These are phyloP conservation scores for Artemisia argyi DNA, from an alignment of 129 eudicot species.

Conservation along the genomic window DNA sequence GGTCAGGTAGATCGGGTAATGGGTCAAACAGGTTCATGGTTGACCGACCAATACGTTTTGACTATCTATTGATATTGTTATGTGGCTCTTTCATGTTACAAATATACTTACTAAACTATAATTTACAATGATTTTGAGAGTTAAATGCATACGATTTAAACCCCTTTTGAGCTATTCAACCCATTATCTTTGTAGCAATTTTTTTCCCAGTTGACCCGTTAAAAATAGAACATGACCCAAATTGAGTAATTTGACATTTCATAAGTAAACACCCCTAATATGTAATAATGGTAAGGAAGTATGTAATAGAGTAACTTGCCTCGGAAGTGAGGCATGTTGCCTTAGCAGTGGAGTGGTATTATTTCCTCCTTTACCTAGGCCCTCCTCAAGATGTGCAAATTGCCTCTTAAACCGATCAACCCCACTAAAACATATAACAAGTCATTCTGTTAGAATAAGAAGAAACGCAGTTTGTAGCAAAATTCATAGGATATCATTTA, in stretches of 20 bases:
- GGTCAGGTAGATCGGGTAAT: background rate
- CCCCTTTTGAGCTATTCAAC: background rate
- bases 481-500: background rate
- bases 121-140: too few relatives aligned
- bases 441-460: too few relatives aligned
- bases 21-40: background rate
- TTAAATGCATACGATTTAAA: too few relatives aligned
- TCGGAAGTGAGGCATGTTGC: slow-evolving; percentile 28
- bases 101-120: too few relatives aligned
- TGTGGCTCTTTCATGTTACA: too few relatives aligned
- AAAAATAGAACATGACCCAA: background rate
- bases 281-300: background rate
- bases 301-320: background rate
- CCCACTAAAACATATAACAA: slow-evolving; percentile 10
- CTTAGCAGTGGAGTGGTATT: slow-evolving; percentile 19
- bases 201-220: background rate
- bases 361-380: slow-evolving; percentile 16
- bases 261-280: background rate
- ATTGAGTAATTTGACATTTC: background rate
- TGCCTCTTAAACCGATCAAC: slow-evolving; percentile 26
- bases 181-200: background rate
- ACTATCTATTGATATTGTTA: background rate
- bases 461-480: background rate
- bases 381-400: slow-evolving; percentile 29
- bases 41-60: background rate